These are phyloP conservation scores for Conticribra guillardii DNA, from an alignment of 108 stramenopile genomes.

Conservation along the genomic window DNA sequence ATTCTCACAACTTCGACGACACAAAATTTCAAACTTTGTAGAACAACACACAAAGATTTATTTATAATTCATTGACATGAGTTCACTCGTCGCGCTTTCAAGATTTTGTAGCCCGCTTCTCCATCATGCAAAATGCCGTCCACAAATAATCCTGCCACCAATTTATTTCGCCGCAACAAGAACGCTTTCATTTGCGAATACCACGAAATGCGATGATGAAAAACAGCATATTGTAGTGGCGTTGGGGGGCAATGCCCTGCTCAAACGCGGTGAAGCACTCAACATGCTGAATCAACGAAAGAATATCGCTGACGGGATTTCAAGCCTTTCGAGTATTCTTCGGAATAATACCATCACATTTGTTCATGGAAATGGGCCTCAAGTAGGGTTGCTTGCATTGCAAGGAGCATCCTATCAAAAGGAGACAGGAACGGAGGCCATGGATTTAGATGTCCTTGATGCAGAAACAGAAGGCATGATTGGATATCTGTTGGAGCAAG, in stretches of 20 bases:
- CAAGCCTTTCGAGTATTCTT: constrained; percentile 13
- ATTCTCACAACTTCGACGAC: too few species aligned
- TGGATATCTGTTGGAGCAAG: constrained; percentile 52
- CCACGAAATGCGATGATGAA: neutral
- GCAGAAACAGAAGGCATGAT: constrained; percentile 58
- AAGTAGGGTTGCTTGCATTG: constrained; percentile 44
- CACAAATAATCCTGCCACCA: constrained; percentile 11
- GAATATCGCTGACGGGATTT: constrained; percentile 30
- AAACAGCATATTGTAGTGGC: constrained; percentile 45
- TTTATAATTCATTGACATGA: neutral
- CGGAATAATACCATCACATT: constrained; percentile 30
- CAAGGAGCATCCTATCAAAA: constrained; percentile 40
- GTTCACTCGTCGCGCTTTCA: neutral
- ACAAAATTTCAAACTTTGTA: too few species aligned
- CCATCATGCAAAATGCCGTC: constrained; percentile 2
- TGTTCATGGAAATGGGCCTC: constrained; percentile 47
- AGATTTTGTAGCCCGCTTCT: neutral
- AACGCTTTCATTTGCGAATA: neutral
- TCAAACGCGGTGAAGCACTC: constrained; percentile 37
- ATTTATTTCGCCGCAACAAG: constrained; percentile 1
- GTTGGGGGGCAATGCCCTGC: constrained; percentile 38
- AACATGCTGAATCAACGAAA: constrained; percentile 27
- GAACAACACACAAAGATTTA: neutral
- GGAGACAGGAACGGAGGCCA: constrained; percentile 27
- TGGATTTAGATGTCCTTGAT: constrained; percentile 49